A percentile compares a stretch with the other conserved stretches of the same genome.
These are phyloP conservation scores for Tetraselmis chui DNA, from an alignment of 139 green algal species.

Conservation along the genomic window DNA sequence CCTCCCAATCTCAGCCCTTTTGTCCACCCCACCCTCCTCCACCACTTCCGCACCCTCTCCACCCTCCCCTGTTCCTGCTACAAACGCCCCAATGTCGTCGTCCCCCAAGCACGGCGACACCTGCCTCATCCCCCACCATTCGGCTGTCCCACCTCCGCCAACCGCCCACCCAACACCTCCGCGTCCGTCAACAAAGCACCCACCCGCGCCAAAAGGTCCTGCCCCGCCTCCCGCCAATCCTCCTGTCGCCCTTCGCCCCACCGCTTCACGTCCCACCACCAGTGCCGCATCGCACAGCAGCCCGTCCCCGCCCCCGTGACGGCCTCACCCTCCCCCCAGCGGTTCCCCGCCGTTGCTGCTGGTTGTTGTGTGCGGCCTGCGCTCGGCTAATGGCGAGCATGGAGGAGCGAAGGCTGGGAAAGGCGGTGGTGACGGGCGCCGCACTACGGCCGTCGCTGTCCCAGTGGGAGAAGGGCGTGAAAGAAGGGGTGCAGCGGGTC, in stretches of 20 bases:
- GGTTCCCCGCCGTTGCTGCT: conserved; percentile 13
- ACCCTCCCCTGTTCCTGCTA: background rate
- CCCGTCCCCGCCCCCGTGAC: too few species aligned
- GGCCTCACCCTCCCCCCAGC: conserved; percentile 3
- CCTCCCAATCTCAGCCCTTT: too few species aligned
- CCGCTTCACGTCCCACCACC: background rate
- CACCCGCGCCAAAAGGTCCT: conserved; percentile 29
- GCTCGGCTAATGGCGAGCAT: conserved; percentile 9
- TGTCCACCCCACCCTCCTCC: background rate
- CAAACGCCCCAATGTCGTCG: background rate
- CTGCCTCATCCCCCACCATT: background rate
- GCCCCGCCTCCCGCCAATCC: background rate
- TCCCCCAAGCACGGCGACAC: too few species aligned
- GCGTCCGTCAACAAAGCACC: conserved; percentile 33
- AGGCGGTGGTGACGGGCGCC: conserved; percentile 16
- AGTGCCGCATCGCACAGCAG: too few species aligned
- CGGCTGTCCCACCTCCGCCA: background rate
- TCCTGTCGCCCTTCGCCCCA: conserved; percentile 2
- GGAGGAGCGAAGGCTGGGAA: conserved; percentile 11
- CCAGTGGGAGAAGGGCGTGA: conserved; percentile 44
- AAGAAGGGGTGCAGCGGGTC: conserved; percentile 61
- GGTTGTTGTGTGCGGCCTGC: conserved; percentile 11
- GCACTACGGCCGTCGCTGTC: conserved; percentile 58
- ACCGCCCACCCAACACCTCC: conserved; percentile 1
- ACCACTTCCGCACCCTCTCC: background rate